Conservation (phyloP, 2,329 filamentous ascomycete species). For the Hypoxylon sp. region DNA sequence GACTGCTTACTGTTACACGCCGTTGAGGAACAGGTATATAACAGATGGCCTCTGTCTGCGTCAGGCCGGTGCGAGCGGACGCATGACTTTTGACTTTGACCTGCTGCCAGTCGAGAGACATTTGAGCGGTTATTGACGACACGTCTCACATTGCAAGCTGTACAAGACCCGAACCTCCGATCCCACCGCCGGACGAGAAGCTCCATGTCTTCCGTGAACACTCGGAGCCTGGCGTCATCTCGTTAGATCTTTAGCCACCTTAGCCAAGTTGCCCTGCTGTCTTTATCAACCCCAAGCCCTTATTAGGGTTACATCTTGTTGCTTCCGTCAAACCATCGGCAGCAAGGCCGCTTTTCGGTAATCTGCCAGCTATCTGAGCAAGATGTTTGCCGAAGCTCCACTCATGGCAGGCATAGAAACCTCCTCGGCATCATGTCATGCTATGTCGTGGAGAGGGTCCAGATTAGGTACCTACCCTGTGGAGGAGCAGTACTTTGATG, state of each 20-base stretch:
- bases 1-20: conserved; percentile 29
- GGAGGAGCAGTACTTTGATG: neutral
- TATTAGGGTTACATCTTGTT: neutral
- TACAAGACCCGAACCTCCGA: neutral
- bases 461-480: neutral
- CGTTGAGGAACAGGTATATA: conserved; percentile 12
- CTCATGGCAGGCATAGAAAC: conserved; percentile 6
- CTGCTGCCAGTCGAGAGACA: neutral
- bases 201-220: conserved; percentile 12
- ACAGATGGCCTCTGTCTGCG: conserved; percentile 9
- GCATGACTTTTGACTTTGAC: conserved; percentile 4
- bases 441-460: neutral
- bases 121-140: neutral
- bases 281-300: neutral
- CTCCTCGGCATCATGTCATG: conserved; percentile 24
- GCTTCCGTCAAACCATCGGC: conserved; percentile 10
- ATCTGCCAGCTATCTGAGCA: neutral
- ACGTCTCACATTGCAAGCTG: neutral
- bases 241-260: conserved; percentile 18
- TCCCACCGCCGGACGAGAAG: conserved; percentile 2
- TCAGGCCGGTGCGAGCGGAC: neutral
- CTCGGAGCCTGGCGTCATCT: conserved; percentile 8
- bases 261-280: conserved; percentile 5
- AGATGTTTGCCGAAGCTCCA: conserved; percentile 10
- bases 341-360: conserved; percentile 26